Evolutionary conservation across 768 basidiomycete species (phyloP).

Genomic region (Zangia roseola): DNA sequence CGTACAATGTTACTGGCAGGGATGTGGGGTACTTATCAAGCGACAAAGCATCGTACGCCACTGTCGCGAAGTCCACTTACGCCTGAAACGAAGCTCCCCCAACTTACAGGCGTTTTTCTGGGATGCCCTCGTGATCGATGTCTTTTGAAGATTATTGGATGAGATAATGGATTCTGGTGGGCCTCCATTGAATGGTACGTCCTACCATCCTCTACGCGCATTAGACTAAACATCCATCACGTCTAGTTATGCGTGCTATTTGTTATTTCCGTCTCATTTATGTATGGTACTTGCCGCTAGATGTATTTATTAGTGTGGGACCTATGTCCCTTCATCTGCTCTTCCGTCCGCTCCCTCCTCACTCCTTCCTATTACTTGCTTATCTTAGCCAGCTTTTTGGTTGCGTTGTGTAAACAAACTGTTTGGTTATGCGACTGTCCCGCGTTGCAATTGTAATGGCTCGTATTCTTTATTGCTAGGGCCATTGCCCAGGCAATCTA

Average conservation of each 20-base stretch:
- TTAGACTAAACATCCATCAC: neutral
- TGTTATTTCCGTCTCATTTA: neutral
- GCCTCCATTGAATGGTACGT: neutral
- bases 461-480: too few relatives aligned
- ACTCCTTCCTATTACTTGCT: too few relatives aligned
- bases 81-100: slow-evolving; percentile 8
- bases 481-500: too few relatives aligned
- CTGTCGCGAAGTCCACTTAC: slow-evolving; percentile 15
- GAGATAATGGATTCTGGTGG: neutral
- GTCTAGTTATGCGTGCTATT: neutral
- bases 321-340: neutral
- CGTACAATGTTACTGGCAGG: slow-evolving; percentile 9
- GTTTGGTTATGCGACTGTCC: too few relatives aligned
- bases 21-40: neutral
- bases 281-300: slow-evolving; percentile 9
- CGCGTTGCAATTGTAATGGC: too few relatives aligned
- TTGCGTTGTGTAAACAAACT: too few relatives aligned
- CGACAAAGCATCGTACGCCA: slow-evolving; percentile 11
- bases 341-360: too few relatives aligned
- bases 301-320: neutral
- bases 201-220: too few relatives aligned
- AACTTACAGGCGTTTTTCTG: neutral
- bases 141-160: neutral
- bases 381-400: too few relatives aligned
- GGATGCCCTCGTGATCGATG: neutral